Evolutionary conservation across 306 rosid genomes (phyloP), one percentile per base, ranked within the genome.

Genomic region (Begonia peltatifolia): DNA sequence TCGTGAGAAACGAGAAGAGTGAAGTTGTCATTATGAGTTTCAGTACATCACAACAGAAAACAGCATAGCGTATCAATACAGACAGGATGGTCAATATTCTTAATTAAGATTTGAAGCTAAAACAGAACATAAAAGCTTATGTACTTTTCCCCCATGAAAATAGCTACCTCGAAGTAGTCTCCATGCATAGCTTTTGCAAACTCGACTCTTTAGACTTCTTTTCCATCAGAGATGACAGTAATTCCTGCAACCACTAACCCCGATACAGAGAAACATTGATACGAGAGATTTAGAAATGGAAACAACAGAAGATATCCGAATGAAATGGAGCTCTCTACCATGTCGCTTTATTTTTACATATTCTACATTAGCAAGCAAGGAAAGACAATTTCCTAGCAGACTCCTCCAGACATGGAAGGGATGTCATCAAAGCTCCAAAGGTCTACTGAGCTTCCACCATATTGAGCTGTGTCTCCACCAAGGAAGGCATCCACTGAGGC

Each of bases 281-380:
- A 11, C 11, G 48, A 12, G 48, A 44, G 18, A 50, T 6, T 14
- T n/a, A 0, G 10, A 20, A 53, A 53, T 4, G 41, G 15, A 22
- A 22, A 10, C 17, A 46, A 41, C 5, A 47, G 54, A 30, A 35
- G 14, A 9, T 20, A 18, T 52, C 14, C 46, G 38, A 30, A 18
- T 23, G 57, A 52, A 17, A 63, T 47, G 58, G 58, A 68, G 59
- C 50, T 60, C 62, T 83, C 87, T 76, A 62, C 76, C 94, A 70
- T 82, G 87, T 69, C 73, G 87, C 84, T 77, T 86, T 90, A 83
- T 90, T 30, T 30, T 90, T 90, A 86, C 94, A 83, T 75, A 70
- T 66, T 60, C 41, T 41, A 30, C 6, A 30, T 30, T 20, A 63
- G 63, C 54, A 54, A 22, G 55, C 68, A 36, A 15, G 63, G 50